Conservation (phyloP, 352 stramenopile genomes). For the Phytophthora chlamydospora region DNA sequence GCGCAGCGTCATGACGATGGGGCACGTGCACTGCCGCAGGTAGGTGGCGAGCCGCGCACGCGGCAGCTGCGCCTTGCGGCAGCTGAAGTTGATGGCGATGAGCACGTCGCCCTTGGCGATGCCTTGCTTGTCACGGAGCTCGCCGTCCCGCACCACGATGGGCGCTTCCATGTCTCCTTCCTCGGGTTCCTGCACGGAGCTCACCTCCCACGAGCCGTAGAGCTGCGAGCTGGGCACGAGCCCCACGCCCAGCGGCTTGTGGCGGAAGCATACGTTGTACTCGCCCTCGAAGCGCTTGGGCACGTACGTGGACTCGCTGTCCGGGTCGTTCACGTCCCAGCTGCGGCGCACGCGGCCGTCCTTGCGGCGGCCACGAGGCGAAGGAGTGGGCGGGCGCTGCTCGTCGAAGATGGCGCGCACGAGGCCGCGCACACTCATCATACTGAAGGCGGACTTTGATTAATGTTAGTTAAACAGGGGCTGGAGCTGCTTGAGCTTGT, state of each 20-base stretch:
- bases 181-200: constrained; percentile 40
- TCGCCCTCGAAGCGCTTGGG: constrained; percentile 63
- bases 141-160: constrained; percentile 10
- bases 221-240: constrained; percentile 83
- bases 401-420: constrained; percentile 49
- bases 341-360: constrained; percentile 15
- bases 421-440: constrained; percentile 39
- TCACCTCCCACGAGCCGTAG: constrained; percentile 82
- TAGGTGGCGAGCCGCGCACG: constrained; percentile 51
- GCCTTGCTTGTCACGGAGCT: constrained; percentile 13
- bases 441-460: constrained; percentile 12
- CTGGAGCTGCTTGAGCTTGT: neutral
- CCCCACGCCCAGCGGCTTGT: constrained; percentile 72
- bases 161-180: constrained; percentile 6
- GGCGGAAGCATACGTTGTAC: constrained; percentile 70
- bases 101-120: constrained; percentile 66
- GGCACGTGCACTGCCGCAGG: constrained; percentile 47
- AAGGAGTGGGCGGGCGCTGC: constrained; percentile 21
- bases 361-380: constrained; percentile 4
- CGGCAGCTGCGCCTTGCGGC: constrained; percentile 51
- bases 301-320: constrained; percentile 44
- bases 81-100: constrained; percentile 69
- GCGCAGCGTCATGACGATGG: constrained; percentile 73
- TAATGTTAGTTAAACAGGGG: neutral
- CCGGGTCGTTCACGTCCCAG: constrained; percentile 23